Evolutionary conservation across 768 basidiomycete species (phyloP).

Genomic region (Suillus lakei): DNA sequence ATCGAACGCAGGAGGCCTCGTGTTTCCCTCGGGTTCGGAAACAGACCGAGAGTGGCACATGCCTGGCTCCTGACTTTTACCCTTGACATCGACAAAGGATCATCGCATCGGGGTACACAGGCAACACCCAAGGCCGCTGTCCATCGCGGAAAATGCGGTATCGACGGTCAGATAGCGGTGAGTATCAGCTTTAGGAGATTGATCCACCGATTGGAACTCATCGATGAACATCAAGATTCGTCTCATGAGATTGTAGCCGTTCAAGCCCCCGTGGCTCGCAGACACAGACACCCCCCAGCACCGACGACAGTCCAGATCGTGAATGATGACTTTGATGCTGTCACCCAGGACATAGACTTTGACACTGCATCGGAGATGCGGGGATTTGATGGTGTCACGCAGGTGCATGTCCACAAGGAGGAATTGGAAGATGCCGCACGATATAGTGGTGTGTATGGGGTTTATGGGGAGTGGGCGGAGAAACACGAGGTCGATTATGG

Average conservation of each 20-base stretch:
- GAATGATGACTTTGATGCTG: conserved; percentile 35
- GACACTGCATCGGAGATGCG: conserved; percentile 31
- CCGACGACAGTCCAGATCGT: conserved; percentile 38
- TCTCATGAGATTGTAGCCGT: conserved; percentile 36
- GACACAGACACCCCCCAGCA: conserved; percentile 25
- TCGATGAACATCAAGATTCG: conserved; percentile 32
- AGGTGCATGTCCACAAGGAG: conserved; percentile 21
- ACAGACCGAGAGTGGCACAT: conserved; percentile 7
- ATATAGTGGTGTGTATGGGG: conserved; percentile 36
- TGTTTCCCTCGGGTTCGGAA: conserved; percentile 8
- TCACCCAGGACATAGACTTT: conserved; percentile 29
- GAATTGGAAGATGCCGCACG: conserved; percentile 11
- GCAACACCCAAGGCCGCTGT: background rate
- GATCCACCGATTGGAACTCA: background rate
- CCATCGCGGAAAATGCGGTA: conserved; percentile 5
- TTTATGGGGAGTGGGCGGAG: conserved; percentile 39
- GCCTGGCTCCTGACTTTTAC: background rate
- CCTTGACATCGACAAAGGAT: conserved; percentile 3
- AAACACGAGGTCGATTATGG: conserved; percentile 30
- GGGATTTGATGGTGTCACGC: conserved; percentile 28
- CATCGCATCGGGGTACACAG: background rate
- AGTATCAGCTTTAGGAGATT: background rate
- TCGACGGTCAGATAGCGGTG: conserved; percentile 2
- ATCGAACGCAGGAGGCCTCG: conserved; percentile 3
- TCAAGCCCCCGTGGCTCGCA: conserved; percentile 20